A percentile compares a stretch with the other conserved stretches of the same genome.
These are phyloP conservation scores for Microbotryum violaceum DNA, from an alignment of 1,284 basidiomycete genomes.

Conservation along the genomic window DNA sequence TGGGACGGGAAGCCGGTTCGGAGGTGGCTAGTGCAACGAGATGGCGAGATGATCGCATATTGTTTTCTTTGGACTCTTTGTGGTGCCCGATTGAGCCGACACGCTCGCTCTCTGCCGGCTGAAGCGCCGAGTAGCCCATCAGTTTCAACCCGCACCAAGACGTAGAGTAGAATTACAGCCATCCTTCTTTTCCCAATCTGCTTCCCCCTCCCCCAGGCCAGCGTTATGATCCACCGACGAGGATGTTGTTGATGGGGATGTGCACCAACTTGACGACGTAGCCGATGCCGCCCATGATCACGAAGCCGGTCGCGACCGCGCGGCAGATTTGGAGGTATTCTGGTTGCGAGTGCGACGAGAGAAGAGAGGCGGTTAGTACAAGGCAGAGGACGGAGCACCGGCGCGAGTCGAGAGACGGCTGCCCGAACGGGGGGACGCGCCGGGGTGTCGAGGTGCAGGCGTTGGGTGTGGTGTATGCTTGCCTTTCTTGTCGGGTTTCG, in stretches of 20 bases:
- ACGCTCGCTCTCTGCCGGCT: too few species aligned
- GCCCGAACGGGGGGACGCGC: neutral
- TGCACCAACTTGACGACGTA: slow-evolving; percentile 37
- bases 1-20: too few species aligned
- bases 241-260: slow-evolving; percentile 35
- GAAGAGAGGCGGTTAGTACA: slow-evolving; percentile 2
- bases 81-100: too few species aligned
- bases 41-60: too few species aligned
- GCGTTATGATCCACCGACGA: slow-evolving; percentile 21
- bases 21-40: too few species aligned
- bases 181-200: too few species aligned
- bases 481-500: slow-evolving; percentile 96
- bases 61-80: too few species aligned
- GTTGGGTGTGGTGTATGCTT: slow-evolving; percentile 1
- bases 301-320: slow-evolving; percentile 88
- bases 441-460: neutral
- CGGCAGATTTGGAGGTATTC: slow-evolving; percentile 88
- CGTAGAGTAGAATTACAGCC: too few species aligned
- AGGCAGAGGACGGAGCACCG: neutral
- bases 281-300: slow-evolving; percentile 84
- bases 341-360: slow-evolving; percentile 39
- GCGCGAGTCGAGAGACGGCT: too few species aligned
- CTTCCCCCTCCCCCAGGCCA: too few species aligned
- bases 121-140: too few species aligned
- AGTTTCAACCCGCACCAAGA: too few species aligned